Percentiles rank a stretch among this genome's conserved stretches.
Evolutionary conservation across 352 stramenopile species (phyloP).

Genomic region (Phytopythium chamaehyphon): DNA sequence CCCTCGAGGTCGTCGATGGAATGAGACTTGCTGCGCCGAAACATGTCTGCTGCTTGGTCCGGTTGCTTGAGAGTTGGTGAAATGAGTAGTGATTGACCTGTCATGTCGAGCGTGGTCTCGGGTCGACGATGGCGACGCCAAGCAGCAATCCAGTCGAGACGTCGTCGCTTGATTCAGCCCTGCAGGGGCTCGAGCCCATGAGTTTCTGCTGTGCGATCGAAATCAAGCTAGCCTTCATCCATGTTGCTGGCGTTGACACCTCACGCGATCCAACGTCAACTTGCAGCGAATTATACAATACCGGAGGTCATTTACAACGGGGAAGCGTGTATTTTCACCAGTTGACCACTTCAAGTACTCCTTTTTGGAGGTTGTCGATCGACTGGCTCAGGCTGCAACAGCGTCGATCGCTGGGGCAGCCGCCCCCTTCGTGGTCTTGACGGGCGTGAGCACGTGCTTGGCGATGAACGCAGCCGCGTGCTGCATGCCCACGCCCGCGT

Average conservation of each 20-base stretch:
- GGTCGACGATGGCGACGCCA: too few relatives aligned
- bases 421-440: not conserved
- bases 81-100: too few relatives aligned
- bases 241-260: not conserved
- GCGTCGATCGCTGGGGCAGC: too few relatives aligned
- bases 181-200: not conserved
- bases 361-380: not conserved
- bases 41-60: too few relatives aligned
- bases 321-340: not conserved
- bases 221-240: not conserved
- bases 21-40: not conserved
- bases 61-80: too few relatives aligned
- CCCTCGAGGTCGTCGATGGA: not conserved
- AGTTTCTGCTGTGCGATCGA: not conserved
- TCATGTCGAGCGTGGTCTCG: too few relatives aligned
- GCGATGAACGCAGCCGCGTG: constrained; percentile 14
- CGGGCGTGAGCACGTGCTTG: constrained; percentile 4
- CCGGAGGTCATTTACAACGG: too few relatives aligned
- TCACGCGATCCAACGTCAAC: not conserved
- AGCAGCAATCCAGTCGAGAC: too few relatives aligned
- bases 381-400: too few relatives aligned
- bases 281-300: not conserved
- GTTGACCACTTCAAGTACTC: constrained; percentile 1
- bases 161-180: not conserved
- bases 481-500: constrained; percentile 7